Conservation (phyloP, 2,329 filamentous ascomycete genomes). For the Calonectria crousiana region DNA sequence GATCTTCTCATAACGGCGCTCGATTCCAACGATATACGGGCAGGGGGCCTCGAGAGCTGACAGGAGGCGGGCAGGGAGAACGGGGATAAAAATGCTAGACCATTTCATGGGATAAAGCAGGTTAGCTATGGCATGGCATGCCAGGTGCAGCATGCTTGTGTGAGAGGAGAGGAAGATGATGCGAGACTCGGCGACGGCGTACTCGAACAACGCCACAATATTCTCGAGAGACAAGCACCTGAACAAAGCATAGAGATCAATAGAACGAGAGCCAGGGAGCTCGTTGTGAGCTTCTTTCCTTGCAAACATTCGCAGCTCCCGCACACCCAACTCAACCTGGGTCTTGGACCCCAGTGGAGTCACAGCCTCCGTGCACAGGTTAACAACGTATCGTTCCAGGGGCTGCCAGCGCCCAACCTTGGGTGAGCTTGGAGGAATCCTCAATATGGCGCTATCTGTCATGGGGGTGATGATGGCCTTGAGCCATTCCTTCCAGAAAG, state of each 20-base stretch:
- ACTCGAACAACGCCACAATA: constrained; percentile 92
- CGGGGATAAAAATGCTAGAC: constrained; percentile 93
- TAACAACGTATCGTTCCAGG: constrained; percentile 95
- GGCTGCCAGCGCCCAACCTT: constrained; percentile 96
- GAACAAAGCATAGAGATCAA: constrained; percentile 94
- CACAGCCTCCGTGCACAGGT: constrained; percentile 94
- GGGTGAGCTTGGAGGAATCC: constrained; percentile 89
- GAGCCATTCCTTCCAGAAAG: constrained; percentile 99
- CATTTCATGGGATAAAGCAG: constrained; percentile 92
- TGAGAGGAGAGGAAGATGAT: constrained; percentile 98
- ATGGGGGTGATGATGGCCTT: constrained; percentile 94
- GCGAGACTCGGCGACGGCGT: constrained; percentile 89
- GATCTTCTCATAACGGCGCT: constrained; percentile 88
- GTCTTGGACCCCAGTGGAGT: constrained; percentile 94
- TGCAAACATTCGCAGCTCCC: constrained; percentile 91
- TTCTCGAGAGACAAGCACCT: constrained; percentile 90
- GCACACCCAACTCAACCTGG: constrained; percentile 90
- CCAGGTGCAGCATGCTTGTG: constrained; percentile 94
- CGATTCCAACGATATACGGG: constrained; percentile 96
- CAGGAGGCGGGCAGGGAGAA: constrained; percentile 87
- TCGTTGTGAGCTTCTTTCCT: constrained; percentile 94
- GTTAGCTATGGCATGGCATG: constrained; percentile 86
- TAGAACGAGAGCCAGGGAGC: constrained; percentile 89
- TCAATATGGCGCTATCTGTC: constrained; percentile 86
- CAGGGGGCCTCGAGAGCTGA: constrained; percentile 95